Percentiles rank a stretch among this genome's conserved stretches.
phyloP scores from a whole-genome alignment of 257 asterid species.

The Nicotiana sylvestris region DNA sequence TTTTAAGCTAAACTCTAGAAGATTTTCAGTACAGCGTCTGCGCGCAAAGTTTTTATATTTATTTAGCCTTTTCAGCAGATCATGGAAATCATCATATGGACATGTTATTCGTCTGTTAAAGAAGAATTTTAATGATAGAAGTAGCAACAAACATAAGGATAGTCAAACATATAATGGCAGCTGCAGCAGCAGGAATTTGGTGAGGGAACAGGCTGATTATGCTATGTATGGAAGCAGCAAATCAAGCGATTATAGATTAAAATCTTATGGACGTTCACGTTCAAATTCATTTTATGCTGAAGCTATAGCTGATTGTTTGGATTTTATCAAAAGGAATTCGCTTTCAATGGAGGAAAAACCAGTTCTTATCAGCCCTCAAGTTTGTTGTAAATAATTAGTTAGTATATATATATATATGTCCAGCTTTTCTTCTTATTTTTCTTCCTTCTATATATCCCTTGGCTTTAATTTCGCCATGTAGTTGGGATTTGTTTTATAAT shows the following conservation, averaged over 20 bases:
- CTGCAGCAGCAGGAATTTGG: conserved; percentile 11
- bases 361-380: conserved; percentile 12
- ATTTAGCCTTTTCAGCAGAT: conserved; percentile 22
- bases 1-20: conserved; percentile 31
- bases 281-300: conserved; percentile 54
- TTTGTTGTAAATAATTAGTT: neutral
- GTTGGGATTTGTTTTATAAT: neutral
- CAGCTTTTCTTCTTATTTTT: neutral
- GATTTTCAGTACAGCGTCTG: conserved; percentile 35
- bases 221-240: neutral
- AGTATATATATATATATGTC: neutral
- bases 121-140: conserved; percentile 11
- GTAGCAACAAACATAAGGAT: neutral
- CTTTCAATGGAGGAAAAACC: conserved; percentile 47
- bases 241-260: conserved; percentile 11
- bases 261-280: conserved; percentile 31
- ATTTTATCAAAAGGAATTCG: conserved; percentile 52
- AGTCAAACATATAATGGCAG: neutral
- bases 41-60: conserved; percentile 32
- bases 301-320: conserved; percentile 58
- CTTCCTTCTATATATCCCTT: neutral
- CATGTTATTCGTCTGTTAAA: conserved; percentile 19
- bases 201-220: conserved; percentile 1
- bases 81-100: conserved; percentile 22
- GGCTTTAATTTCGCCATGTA: neutral